Conservation (phyloP, 78 protist genomes). For the Dictyostelium capitatum region DNA sequence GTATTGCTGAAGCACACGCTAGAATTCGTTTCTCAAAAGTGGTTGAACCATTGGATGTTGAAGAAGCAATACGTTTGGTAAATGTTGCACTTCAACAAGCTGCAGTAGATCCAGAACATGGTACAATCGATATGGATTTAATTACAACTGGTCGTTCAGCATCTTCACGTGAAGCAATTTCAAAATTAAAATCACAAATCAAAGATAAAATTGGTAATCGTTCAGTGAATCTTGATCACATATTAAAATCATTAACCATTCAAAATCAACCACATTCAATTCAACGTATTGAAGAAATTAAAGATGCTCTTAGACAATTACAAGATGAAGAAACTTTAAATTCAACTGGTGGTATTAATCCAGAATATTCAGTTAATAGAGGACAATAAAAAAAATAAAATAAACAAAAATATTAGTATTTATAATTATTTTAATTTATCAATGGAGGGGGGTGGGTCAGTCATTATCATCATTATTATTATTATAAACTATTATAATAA, state of each 20-base stretch:
- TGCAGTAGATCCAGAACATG: conserved; percentile 97
- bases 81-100: conserved; percentile 91
- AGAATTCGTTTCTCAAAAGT: conserved; percentile 48
- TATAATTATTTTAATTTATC: not conserved
- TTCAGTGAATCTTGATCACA: not conserved
- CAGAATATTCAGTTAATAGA: not conserved
- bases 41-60: conserved; percentile 94
- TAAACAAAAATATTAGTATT: not conserved
- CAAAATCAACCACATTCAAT: not conserved
- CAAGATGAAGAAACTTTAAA: conserved; percentile 5
- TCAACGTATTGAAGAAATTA: conserved; percentile 16
- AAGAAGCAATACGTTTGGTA: conserved; percentile 94
- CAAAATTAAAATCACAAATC: not conserved
- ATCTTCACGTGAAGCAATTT: not conserved
- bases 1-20: conserved; percentile 93
- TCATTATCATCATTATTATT: not conserved
- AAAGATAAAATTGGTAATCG: not conserved
- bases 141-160: conserved; percentile 84
- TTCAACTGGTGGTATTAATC: conserved; percentile 6
- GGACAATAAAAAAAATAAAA: not conserved
- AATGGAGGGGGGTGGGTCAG: not conserved
- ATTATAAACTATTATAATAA: conserved; percentile 12
- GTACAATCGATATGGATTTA: conserved; percentile 96
- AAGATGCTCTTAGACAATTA: conserved; percentile 29
- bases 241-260: not conserved